Evolutionary conservation across 331 rosid species (phyloP), one percentile per base, ranked within the genome.

Genomic region (Malus hybrid): DNA sequence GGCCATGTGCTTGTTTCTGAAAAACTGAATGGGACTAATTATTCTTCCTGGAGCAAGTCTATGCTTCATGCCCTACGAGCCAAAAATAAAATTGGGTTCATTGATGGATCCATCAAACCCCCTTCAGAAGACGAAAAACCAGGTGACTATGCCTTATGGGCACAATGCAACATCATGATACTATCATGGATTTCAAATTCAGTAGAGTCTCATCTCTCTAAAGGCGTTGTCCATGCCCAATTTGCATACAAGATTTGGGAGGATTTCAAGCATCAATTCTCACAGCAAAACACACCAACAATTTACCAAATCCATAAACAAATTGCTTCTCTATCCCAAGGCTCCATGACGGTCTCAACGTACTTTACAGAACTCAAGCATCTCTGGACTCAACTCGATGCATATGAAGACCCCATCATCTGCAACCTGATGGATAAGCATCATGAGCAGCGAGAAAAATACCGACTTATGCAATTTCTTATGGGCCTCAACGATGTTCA

Each of bases 351-450:
- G 0, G 15, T 76, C 4, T 44, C 60, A 71, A 1, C 61, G 0
- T 67, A 77, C 29, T 77, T 81, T 39, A 59, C 71, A 27, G 32
- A 76, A 44, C 56, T 73, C 34, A 67, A 66, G 52, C 20, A 13
- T 2, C 74, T 74, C 1, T 74, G 20, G 62, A 42, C 46, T 19
- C 32, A 65, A 6, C 54, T 75, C 12, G 73, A 78, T 1, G 31
- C 75, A 24, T 65, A 77, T 20, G 39, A 16, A n/a, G 13, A 55
- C 8, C 36, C 67, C 10, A 22, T 36, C 2, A 50, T 73, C 1
- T 81, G 63, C 46, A 81, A 78, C 20, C 50, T 70, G 3, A 70
- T 74, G 73, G 75, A 78, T 12, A 69, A 29, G 5, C 83, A 81
- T 16, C 44, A 9, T 32, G 71, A 81, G 10, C 57, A 81, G 2